Conservation (phyloP, 2,329 filamentous ascomycete species). For the Fusarium nygamai region DNA sequence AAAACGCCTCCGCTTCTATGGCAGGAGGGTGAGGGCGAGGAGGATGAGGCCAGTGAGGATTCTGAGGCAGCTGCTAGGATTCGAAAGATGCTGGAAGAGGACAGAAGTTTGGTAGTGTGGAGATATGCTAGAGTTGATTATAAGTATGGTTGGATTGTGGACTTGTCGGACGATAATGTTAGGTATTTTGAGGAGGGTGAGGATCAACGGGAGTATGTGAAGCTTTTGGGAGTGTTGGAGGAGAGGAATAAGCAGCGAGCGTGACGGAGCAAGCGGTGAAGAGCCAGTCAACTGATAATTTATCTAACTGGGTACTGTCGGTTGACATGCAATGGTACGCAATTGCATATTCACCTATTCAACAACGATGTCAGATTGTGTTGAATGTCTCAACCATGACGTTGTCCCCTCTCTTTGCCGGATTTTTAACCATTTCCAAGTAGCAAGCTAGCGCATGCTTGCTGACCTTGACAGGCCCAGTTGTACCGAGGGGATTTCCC, state of each 20-base stretch:
- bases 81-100: neutral
- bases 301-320: rapidly evolving
- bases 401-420: rapidly evolving
- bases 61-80: neutral
- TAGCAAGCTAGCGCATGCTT: neutral
- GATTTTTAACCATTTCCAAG: too few species aligned
- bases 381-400: rapidly evolving
- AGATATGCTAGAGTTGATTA: neutral
- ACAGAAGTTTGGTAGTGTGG: neutral
- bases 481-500: too few species aligned
- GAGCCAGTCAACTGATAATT: too few species aligned
- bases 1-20: neutral
- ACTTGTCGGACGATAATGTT: neutral
- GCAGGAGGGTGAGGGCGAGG: neutral
- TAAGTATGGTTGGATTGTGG: neutral
- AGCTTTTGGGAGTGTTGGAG: neutral
- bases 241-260: neutral
- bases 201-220: neutral
- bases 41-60: neutral
- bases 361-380: rapidly evolving
- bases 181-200: neutral
- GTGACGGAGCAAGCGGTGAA: rapidly evolving
- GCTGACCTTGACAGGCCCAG: rapidly evolving
- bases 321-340: rapidly evolving
- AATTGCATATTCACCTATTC: rapidly evolving